A percentile compares a stretch with the other conserved stretches of the same genome.
These are phyloP conservation scores for Zoysia japonica DNA, from an alignment of 176 grass and related monocot genomes.

Conservation along the genomic window DNA sequence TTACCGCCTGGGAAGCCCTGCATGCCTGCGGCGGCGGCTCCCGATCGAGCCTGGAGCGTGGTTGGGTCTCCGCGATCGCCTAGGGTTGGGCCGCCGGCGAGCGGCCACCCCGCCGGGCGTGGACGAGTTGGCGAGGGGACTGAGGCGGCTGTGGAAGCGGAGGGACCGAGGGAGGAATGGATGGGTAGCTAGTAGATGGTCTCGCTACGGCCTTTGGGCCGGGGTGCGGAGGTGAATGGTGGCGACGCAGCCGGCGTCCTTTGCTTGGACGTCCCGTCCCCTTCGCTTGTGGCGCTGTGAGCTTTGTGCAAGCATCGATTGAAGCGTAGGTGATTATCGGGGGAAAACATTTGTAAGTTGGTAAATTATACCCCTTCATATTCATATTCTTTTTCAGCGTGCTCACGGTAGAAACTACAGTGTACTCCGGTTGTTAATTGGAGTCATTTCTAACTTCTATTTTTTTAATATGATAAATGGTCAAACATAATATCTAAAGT, in stretches of 20 bases:
- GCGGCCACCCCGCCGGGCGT: constrained; percentile 13
- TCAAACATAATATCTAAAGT: too few species aligned
- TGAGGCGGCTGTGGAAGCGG: constrained; percentile 31
- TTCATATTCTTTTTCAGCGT: neutral
- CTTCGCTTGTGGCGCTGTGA: neutral
- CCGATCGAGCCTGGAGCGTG: constrained; percentile 22
- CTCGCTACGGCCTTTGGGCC: constrained; percentile 14
- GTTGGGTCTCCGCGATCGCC: constrained; percentile 36
- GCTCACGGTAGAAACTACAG: neutral
- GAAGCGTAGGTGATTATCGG: neutral
- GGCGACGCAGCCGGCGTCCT: constrained; percentile 26
- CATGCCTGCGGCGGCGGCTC: constrained; percentile 49
- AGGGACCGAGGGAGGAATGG: neutral
- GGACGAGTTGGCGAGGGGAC: constrained; percentile 22
- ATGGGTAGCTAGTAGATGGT: constrained; percentile 25
- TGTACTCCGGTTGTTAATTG: too few species aligned
- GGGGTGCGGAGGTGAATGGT: constrained; percentile 14
- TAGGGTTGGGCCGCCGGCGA: constrained; percentile 39
- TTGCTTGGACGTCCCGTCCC: neutral
- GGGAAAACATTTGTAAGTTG: neutral
- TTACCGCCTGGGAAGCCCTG: constrained; percentile 74
- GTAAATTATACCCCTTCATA: neutral
- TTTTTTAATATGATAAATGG: too few species aligned
- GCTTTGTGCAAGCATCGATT: constrained; percentile 24
- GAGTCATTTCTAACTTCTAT: too few species aligned